Conservation (phyloP, 2,329 filamentous ascomycete species). For the Botrytis fabae region DNA sequence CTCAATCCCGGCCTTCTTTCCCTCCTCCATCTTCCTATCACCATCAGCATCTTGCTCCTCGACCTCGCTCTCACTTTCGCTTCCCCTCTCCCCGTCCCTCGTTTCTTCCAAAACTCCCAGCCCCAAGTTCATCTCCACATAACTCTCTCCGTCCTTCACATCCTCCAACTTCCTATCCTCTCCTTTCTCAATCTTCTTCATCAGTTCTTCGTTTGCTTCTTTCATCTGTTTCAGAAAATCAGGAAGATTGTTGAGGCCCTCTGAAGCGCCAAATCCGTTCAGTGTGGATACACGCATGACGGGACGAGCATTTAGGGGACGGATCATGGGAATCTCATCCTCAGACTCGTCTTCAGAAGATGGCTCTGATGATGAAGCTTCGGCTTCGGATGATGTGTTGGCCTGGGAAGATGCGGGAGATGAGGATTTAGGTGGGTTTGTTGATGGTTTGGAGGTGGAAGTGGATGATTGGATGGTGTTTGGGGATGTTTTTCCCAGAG, state of each 20-base stretch:
- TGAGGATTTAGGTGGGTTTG: not conserved
- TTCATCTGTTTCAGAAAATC: conserved; percentile 31
- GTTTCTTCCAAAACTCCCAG: conserved; percentile 32
- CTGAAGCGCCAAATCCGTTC: conserved; percentile 13
- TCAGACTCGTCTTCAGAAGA: conserved; percentile 10
- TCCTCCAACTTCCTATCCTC: conserved; percentile 20
- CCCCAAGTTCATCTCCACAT: conserved; percentile 30
- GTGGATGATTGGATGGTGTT: conserved; percentile 3
- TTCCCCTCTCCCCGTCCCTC: not conserved
- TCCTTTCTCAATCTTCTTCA: conserved; percentile 25
- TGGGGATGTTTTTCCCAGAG: not conserved
- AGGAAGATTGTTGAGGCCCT: conserved; percentile 20
- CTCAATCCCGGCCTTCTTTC: conserved; percentile 14
- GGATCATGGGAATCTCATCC: conserved; percentile 25
- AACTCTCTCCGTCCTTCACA: conserved; percentile 26
- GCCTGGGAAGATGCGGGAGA: not conserved
- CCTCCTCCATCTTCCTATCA: conserved; percentile 10
- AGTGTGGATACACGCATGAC: conserved; percentile 28
- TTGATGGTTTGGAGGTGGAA: not conserved
- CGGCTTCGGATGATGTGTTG: conserved; percentile 8
- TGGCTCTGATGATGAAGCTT: not conserved
- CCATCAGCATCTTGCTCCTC: conserved; percentile 19
- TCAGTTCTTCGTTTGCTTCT: conserved; percentile 30
- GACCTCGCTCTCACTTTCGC: not conserved
- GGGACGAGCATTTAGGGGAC: conserved; percentile 29